Evolutionary conservation across 257 asterid species (phyloP), one percentile per base, ranked within the genome.

Genomic region (Capsicum baccatum): DNA sequence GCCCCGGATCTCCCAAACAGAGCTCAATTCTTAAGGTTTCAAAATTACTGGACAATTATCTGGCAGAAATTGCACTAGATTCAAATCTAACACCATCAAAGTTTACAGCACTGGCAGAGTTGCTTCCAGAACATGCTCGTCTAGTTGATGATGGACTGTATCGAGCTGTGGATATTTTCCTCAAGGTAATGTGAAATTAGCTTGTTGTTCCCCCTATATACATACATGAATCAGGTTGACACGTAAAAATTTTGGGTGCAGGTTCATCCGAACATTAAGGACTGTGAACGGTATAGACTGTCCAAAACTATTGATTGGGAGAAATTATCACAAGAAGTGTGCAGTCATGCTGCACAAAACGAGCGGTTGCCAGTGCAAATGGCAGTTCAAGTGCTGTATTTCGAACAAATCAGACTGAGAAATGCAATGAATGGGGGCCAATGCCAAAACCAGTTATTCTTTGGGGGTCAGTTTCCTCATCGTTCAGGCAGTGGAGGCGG

Each of bases 301-400:
- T 94, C 97, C 94, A 96, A 96, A 76, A 90, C 96, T 5, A 94
- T 96, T 6, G 96, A 96, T 89, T 91, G 94, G 80, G 97, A 94
- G 83, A 96, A 94, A 67, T 91, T 96, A 6, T 91, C 97, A 1
- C 97, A 96, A 88, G 99, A 96, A 85, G 99, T 96, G 8, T 96
- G 99, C 95, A 96, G 97, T 92, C 99, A 96, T 47, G 98, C 99
- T 3, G 97, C 99, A 44, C 99, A 96, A 84, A 96, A 96, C 76
- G 99, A 96, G 83, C 88, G 98, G 5, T 86, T 96, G 1, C 99
- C 99, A 0, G 98, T 95, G 16, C 99, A 96, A 64, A 94, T 93
- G 97, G 97, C 99, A 0, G 97, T 96, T 37, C 99, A 96, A 83
- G 99, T 96, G 10, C 94, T 96, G 39, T 96, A 96, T 92, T 96